Evolutionary conservation across 176 grass and related monocot genomes (phyloP), one percentile per base, ranked within the genome.

Genomic region (Poa pratensis): DNA sequence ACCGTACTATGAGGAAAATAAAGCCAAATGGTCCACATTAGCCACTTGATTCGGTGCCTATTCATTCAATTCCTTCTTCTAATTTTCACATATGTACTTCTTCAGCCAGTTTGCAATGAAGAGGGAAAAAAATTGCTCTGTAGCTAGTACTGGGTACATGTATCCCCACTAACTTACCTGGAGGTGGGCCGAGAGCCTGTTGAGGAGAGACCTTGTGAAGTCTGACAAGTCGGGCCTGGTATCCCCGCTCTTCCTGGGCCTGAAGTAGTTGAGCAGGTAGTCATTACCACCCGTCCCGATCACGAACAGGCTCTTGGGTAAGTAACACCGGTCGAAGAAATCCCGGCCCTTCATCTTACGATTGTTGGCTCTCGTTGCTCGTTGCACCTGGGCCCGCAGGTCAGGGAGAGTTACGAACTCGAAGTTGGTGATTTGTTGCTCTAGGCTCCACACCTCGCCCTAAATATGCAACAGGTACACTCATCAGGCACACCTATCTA

Each of bases 211-310:
- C 2, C 75, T 7, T 16, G 92, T 94, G 86, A 91, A 94, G 19
- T 82, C 79, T 9, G 80, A 68, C 67, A 91, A 10, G 1, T 2
- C 9, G 1, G 83, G 49, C 59, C 28, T 42, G 3, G 15, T 5
- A 17, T 71, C 76, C 37, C 52, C 51, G 45, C 55, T 78, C 2
- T 45, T 51, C 17, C 49, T 53, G 22, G 78, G 37, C 37, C 55
- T 28, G 83, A 91, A 94, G 84, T 91, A 94, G 68, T 94, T 87
- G 65, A 94, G 83, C 46, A 91, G 52, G 65, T 89, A 94, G 55
- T 94, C 92, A 16, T 91, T 94, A 63, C 92, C 89, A 0, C 92
- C 92, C 7, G 89, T 79, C 23, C 89, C 92, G 58, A 94, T 55
- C 23, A 91, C 45, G 61, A 94, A 94, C 32, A 94, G 42, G 72